phyloP scores from a whole-genome alignment of 2,329 filamentous ascomycete genomes.

The Ilyonectria mors-panacis region DNA sequence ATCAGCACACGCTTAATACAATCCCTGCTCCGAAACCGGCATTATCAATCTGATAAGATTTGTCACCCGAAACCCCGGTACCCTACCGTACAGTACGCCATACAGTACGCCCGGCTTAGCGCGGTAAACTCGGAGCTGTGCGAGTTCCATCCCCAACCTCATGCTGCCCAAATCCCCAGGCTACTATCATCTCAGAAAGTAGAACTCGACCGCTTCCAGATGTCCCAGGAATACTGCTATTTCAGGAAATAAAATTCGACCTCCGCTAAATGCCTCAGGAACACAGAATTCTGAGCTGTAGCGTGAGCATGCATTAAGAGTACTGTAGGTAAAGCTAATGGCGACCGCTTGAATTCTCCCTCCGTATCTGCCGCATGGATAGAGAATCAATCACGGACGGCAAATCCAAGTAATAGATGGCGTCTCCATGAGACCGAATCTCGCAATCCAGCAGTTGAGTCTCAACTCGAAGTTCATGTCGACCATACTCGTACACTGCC shows the following conservation, averaged over 20 bases:
- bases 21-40: slow-evolving; percentile 28
- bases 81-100: neutral
- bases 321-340: neutral
- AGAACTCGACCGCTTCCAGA: too few relatives aligned
- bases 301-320: too few relatives aligned
- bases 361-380: slow-evolving; percentile 29
- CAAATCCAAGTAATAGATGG: slow-evolving; percentile 28
- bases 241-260: too few relatives aligned
- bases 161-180: neutral
- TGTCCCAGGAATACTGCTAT: too few relatives aligned
- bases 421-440: slow-evolving; percentile 35
- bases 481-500: neutral
- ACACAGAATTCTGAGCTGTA: too few relatives aligned
- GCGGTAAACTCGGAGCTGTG: slow-evolving; percentile 5
- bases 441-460: neutral
- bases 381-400: slow-evolving; percentile 23
- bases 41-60: slow-evolving; percentile 47
- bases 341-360: slow-evolving; percentile 20
- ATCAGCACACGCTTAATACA: neutral
- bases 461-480: neutral
- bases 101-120: neutral
- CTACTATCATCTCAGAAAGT: too few relatives aligned
- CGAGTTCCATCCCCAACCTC: neutral
- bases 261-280: too few relatives aligned
- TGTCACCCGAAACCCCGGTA: neutral